Conservation (phyloP, 208 protist species). For the Trypanosoma brucei region DNA sequence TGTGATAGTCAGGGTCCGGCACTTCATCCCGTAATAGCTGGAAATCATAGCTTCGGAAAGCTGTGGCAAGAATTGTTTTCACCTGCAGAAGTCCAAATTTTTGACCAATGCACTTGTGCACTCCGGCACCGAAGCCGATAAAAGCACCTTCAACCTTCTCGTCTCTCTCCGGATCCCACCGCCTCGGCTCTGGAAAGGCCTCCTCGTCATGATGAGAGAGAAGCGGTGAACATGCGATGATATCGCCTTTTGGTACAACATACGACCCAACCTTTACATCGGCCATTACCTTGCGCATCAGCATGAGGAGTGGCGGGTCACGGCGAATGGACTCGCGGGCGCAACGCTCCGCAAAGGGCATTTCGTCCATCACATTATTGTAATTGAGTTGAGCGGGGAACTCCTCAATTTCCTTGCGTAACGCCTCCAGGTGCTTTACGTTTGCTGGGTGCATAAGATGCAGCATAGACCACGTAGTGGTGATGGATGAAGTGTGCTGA, state of each 20-base stretch:
- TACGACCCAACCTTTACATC: slow-evolving; percentile 72
- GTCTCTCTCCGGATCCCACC: slow-evolving; percentile 87
- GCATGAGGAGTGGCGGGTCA: slow-evolving; percentile 88
- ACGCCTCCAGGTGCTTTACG: slow-evolving; percentile 47
- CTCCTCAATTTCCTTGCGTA: slow-evolving; percentile 72
- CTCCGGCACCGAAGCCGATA: slow-evolving; percentile 84
- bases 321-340: slow-evolving; percentile 89
- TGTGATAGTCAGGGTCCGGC: slow-evolving; percentile 83
- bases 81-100: slow-evolving; percentile 92
- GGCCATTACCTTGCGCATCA: slow-evolving; percentile 90
- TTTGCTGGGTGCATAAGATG: slow-evolving; percentile 73
- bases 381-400: slow-evolving; percentile 82
- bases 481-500: slow-evolving; percentile 92
- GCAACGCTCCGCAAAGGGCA: slow-evolving; percentile 81
- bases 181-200: slow-evolving; percentile 73
- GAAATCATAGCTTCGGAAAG: slow-evolving; percentile 88
- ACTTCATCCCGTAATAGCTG: slow-evolving; percentile 57
- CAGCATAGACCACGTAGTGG: slow-evolving; percentile 86
- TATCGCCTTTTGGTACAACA: slow-evolving; percentile 84
- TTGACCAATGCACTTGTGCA: slow-evolving; percentile 92
- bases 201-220: slow-evolving; percentile 79
- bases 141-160: slow-evolving; percentile 78
- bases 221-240: slow-evolving; percentile 80
- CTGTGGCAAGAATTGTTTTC: slow-evolving; percentile 85
- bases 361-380: slow-evolving; percentile 88